Evolutionary conservation across 495 filamentous ascomycete species (phyloP).

Genomic region (Penicillium bialowiezense): DNA sequence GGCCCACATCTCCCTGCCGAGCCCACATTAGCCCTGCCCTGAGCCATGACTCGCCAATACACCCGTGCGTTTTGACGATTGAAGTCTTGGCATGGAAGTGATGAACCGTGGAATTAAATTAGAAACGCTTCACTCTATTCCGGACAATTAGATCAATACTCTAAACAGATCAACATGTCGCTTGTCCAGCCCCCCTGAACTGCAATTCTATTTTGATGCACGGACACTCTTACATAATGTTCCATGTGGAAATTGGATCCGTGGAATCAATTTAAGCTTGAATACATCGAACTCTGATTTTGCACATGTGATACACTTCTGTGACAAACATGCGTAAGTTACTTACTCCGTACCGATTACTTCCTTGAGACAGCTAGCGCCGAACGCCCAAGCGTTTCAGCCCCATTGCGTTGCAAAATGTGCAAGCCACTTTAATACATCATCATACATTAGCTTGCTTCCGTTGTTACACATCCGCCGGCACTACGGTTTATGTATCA

Average conservation of each 20-base stretch:
- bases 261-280: neutral
- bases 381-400: neutral
- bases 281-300: neutral
- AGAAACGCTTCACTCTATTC: neutral
- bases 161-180: neutral
- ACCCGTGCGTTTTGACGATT: constrained; percentile 2
- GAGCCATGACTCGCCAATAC: constrained; percentile 8
- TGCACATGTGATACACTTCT: neutral
- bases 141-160: neutral
- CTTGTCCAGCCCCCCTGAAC: neutral
- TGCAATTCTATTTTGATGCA: neutral
- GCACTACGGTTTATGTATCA: too few species aligned
- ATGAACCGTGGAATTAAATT: neutral
- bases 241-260: neutral
- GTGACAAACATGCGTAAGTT: neutral
- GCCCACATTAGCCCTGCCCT: constrained; percentile 7
- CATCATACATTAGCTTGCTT: neutral
- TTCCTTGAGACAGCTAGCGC: neutral
- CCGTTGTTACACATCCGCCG: too few species aligned
- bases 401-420: neutral
- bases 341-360: neutral
- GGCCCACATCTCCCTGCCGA: constrained; percentile 22
- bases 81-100: constrained; percentile 8
- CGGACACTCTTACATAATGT: neutral
- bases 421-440: neutral